A percentile compares a stretch with the other conserved stretches of the same genome.
These are phyloP conservation scores for Metschnikowia lunata DNA, from an alignment of 805 yeast genomes.

Conservation along the genomic window DNA sequence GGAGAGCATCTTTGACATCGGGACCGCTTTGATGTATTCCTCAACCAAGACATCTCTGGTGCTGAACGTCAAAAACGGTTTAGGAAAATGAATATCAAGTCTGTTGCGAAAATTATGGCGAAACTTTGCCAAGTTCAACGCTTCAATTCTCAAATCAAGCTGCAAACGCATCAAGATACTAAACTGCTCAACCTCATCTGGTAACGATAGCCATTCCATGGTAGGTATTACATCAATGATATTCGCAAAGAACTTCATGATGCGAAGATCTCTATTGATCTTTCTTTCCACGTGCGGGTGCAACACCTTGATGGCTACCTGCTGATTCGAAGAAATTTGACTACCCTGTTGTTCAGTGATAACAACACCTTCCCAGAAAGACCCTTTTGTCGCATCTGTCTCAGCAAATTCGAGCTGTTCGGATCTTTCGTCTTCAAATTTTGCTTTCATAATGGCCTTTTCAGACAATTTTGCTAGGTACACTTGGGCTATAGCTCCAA, in stretches of 20 bases:
- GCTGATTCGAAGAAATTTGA: slow-evolving; percentile 39
- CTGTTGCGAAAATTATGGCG: slow-evolving; percentile 57
- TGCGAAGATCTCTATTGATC: slow-evolving; percentile 74
- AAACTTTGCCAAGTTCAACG: slow-evolving; percentile 70
- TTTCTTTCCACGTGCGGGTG: slow-evolving; percentile 79
- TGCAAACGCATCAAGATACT: slow-evolving; percentile 82
- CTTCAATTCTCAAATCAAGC: slow-evolving; percentile 86
- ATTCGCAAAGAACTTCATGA: slow-evolving; percentile 78
- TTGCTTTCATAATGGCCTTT: slow-evolving; percentile 37
- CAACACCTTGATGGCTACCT: slow-evolving; percentile 86
- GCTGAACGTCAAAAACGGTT: slow-evolving; percentile 60
- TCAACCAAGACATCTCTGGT: slow-evolving; percentile 77
- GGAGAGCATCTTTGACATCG: slow-evolving; percentile 67
- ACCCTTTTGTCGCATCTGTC: slow-evolving; percentile 6
- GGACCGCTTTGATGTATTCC: slow-evolving; percentile 77
- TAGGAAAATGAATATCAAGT: slow-evolving; percentile 73
- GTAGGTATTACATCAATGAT: slow-evolving; percentile 74
- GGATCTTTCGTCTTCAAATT: slow-evolving; percentile 22
- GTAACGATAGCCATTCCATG: slow-evolving; percentile 96
- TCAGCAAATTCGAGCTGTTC: slow-evolving; percentile 14
- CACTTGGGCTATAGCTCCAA: slow-evolving; percentile 99
- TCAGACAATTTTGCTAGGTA: slow-evolving; percentile 64
- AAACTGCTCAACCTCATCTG: slow-evolving; percentile 90
- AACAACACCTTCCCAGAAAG: slow-evolving; percentile 30
- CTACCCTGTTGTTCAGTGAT: slow-evolving; percentile 31